Base-by-base conservation (phyloP, 2,329 filamentous ascomycete species). In the Passalora sequoiae region DNA sequence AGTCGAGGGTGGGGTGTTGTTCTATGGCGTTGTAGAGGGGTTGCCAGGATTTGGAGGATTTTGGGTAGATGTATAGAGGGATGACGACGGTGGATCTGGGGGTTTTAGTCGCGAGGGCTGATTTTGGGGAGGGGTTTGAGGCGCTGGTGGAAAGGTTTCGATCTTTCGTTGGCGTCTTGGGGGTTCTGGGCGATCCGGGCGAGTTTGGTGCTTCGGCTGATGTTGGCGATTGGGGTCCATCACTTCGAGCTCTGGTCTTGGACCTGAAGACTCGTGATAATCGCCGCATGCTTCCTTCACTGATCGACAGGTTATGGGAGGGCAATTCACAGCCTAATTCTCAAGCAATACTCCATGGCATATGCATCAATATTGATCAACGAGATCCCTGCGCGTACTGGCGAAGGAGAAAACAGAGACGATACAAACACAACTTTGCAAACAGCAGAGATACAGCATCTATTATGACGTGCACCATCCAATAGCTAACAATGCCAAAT, bases 31-130 rank as follows among this genome's bases (percentile, higher is more conserved):
- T 36, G 37, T 51, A 43, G 33, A 55, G 42, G 19, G 53, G 53
- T 25, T 49, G 31, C 50, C 53, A 55, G 27, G 53, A 51, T 15
- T 37, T 36, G 35, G 43, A 40, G 28, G 44, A 46, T 13, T 45
- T 17, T n/a, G 53, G 53, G 44, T 55, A 54, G 33, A 52, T 49
- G 43, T 55, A 55, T 16, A 55, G 40, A 6, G 53, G 53, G 16
- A 55, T 40, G 19, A 55, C 49, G 16, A 50, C 46, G 4, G 40
- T 49, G 8, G 52, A 50, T 15, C 44, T 45, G 19, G 52, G 47
- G 17, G 43, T 32, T 19, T 44, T 42, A 20, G 19, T 32, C 20
- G n/a, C n/a, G n/a, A n/a, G n/a, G n/a, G n/a, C n/a, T n/a, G n/a
- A n/a, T n/a, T n/a, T n/a, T n/a, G n/a, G n/a, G n/a, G n/a, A n/a